A percentile compares a stretch with the other conserved stretches of the same genome.
Conservation (phyloP, 768 basidiomycete genomes). For the Flagelloscypha sp. region DNA sequence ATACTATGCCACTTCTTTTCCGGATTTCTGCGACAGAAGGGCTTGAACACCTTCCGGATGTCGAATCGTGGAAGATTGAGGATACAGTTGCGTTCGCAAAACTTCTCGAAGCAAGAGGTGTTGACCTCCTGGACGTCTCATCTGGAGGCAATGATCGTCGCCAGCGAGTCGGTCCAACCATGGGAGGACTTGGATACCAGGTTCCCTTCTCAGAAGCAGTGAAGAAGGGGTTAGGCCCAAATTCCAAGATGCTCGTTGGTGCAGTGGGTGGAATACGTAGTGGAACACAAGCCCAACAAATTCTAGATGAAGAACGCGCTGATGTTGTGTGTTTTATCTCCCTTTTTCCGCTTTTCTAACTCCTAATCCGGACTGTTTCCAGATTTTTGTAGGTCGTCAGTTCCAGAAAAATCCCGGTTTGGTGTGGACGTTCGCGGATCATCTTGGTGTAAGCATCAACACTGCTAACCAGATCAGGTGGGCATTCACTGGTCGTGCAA, state of each 20-base stretch:
- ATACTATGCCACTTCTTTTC: conserved; percentile 62
- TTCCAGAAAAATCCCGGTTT: conserved; percentile 55
- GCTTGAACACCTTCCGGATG: conserved; percentile 52
- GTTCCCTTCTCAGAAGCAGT: conserved; percentile 38
- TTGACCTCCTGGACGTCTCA: conserved; percentile 72
- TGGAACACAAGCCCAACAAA: conserved; percentile 33
- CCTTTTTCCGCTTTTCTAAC: no score
- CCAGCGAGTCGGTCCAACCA: conserved; percentile 19
- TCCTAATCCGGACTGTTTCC: no score
- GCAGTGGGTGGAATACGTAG: conserved; percentile 21
- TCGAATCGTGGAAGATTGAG: conserved; percentile 59
- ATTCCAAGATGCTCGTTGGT: conserved; percentile 25
- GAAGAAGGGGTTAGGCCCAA: conserved; percentile 33
- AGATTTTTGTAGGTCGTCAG: conserved; percentile 38
- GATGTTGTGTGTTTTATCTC: no score
- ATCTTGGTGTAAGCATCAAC: conserved; percentile 39
- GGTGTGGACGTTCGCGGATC: conserved; percentile 47
- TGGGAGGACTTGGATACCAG: no score
- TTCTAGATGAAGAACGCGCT: conserved; percentile 33
- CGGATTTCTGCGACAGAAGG: conserved; percentile 72
- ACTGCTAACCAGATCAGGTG: conserved; percentile 49
- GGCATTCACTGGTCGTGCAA: conserved; percentile 36
- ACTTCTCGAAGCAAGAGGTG: conserved; percentile 52
- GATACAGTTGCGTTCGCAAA: conserved; percentile 57
- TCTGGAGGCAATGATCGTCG: conserved; percentile 48